These are phyloP conservation scores for Phytophthora europaea DNA, from an alignment of 352 stramenopile species.

Conservation along the genomic window DNA sequence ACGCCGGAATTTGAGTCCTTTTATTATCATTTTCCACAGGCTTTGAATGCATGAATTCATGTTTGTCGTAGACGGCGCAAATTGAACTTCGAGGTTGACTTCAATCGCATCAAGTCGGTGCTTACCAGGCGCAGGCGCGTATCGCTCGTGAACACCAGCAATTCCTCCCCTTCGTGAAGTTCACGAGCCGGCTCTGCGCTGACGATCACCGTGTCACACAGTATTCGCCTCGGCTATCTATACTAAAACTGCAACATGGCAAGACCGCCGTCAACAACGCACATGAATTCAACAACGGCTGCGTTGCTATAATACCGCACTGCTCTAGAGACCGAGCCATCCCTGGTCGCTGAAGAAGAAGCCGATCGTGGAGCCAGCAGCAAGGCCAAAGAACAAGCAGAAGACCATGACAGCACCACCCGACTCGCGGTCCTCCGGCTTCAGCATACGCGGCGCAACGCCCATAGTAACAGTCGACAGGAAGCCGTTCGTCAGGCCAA, in stretches of 20 bases:
- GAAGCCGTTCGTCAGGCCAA: conserved; percentile 59
- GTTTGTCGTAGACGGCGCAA: conserved; percentile 4
- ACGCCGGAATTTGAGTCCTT: not conserved
- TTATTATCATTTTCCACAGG: not conserved
- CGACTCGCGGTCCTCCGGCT: conserved; percentile 61
- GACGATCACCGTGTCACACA: conserved; percentile 1
- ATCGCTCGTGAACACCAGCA: conserved; percentile 6
- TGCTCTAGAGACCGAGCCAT: conserved; percentile 46
- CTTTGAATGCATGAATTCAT: not conserved
- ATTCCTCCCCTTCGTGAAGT: not conserved
- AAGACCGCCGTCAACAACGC: not conserved
- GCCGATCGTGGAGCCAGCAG: conserved; percentile 51
- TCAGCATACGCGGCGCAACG: conserved; percentile 52
- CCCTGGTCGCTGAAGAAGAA: conserved; percentile 58
- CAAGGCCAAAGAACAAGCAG: conserved; percentile 63
- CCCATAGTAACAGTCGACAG: conserved; percentile 74
- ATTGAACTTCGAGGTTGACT: conserved; percentile 5
- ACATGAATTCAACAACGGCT: not conserved
- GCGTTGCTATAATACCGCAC: not conserved
- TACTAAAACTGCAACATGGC: conserved; percentile 5
- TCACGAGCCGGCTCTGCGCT: not conserved
- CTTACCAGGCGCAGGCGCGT: conserved; percentile 7
- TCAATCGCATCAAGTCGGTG: conserved; percentile 7
- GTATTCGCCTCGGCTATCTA: not conserved
- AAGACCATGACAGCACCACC: conserved; percentile 65